Conservation (phyloP, 768 basidiomycete genomes). For the Leccinum rimulosum region DNA sequence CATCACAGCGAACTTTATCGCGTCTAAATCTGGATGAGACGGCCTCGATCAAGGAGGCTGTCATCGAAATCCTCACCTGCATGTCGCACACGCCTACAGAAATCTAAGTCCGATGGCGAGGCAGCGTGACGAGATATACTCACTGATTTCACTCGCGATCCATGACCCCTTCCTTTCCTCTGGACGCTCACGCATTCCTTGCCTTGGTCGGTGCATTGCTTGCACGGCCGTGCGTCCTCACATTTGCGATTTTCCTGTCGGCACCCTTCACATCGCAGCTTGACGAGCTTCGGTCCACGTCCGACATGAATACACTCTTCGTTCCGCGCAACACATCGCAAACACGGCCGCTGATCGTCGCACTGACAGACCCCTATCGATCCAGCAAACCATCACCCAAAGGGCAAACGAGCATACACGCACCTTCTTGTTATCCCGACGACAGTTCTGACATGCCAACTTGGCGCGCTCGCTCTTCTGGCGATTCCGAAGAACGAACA, state of each 20-base stretch:
- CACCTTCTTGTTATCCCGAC: conserved; percentile 67
- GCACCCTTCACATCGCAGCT: conserved; percentile 59
- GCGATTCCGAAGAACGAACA: conserved; percentile 27
- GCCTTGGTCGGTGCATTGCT: conserved; percentile 45
- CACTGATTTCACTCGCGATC: conserved; percentile 60
- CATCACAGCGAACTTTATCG: conserved; percentile 63
- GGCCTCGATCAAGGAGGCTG: conserved; percentile 1
- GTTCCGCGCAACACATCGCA: conserved; percentile 51
- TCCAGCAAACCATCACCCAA: neutral
- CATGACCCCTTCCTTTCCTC: conserved; percentile 54
- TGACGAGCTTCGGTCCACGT: conserved; percentile 57
- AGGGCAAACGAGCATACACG: conserved; percentile 4
- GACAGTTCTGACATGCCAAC: conserved; percentile 57
- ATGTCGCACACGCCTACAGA: conserved; percentile 54
- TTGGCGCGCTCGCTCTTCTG: conserved; percentile 51
- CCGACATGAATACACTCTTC: conserved; percentile 56
- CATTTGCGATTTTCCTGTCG: conserved; percentile 55
- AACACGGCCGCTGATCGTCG: conserved; percentile 61
- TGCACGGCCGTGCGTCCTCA: conserved; percentile 58
- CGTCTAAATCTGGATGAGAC: conserved; percentile 39
- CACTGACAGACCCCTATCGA: conserved; percentile 39
- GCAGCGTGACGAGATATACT: conserved; percentile 24
- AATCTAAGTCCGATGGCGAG: conserved; percentile 9
- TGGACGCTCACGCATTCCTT: conserved; percentile 49
- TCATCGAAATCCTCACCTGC: conserved; percentile 43